Base-by-base conservation (phyloP, 1,284 basidiomycete species). In the Vanrija pseudolonga region DNA sequence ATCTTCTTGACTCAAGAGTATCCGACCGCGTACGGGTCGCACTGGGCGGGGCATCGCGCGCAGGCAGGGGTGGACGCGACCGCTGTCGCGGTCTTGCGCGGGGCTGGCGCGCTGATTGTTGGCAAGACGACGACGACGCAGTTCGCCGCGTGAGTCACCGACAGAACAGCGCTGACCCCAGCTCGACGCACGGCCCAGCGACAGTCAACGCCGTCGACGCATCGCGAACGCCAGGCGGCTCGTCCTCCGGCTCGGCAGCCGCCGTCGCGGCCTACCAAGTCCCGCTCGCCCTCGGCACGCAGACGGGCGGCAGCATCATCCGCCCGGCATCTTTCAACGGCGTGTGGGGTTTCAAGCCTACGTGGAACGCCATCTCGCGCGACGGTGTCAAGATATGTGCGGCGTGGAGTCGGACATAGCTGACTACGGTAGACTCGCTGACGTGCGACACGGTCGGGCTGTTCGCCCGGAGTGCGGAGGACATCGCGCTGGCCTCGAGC, bases 91-190 rank as follows among this genome's bases (percentile, higher is more conserved):
- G 60, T 59, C 3, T 50, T 70, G 1, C 58, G 71, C 4, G 39
- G 58, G 1, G 45, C 57, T n/a, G 69, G 69, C 2, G 69, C 68
- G 7, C 41, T 73, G 40, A 69, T 74, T 43, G 64, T 72, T 26
- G 70, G 70, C 41, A 72, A 72, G 53, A 71, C 70, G 1, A 60
- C 64, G 19, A 72, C 68, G 7, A 72, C 69, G 22, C 65, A 70
- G 50, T 67, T 70, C 40, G 69, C 68, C 0, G 62, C 60, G 44
- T 67, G 59, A 51, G 64, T 63, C 0, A 11, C 12, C 22, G 36
- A 38, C n/a, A n/a, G n/a, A n/a, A n/a, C n/a, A 26, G 24, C 19
- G 17, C 47, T 50, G 19, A 54, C 38, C 4, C n/a, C 47, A 63
- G 61, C 12, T 66, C 62, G 28, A 56, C 60, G 15, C 53, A 58